Base-by-base conservation (phyloP, 768 basidiomycete genomes). In the Leccinum truebloodii region DNA sequence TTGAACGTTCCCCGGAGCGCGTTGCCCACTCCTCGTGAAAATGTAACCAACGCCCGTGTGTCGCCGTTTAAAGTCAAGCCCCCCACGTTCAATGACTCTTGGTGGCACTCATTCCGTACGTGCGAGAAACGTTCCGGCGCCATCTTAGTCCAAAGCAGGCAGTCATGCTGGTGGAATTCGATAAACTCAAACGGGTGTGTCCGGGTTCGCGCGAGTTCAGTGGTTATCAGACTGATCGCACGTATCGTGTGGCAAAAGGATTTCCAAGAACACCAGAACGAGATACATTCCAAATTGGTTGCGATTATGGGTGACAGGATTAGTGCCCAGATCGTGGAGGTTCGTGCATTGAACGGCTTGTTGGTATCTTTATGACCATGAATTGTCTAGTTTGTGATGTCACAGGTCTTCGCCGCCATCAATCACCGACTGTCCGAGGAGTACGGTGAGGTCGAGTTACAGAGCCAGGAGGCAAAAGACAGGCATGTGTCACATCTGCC, bases 241-340 rank as follows among this genome's bases (percentile, higher is more conserved):
- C 9, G 48, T 37, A 67, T 37, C 22, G 44, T 22, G 22, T 12
- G 48, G 35, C 16, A 50, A 59, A 69, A 95, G 89, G 97, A 98
- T 75, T 98, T 91, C 70, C 96, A 98, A 81, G 97, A 98, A 74
- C 97, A 99, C 75, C 97, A 99, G 75, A 92, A 96, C 70, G 97
- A 98, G 79, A 98, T 99, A 57, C 95, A 98, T 74, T 85, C 93
- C 55, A 99, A 99, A 78, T 81, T 99, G 58, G 89, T 99, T 61
- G 92, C 94, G 48, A 99, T 98, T 76, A 99, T 99, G 97, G 90
- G 94, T 41, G 96, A 98, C 76, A 84, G 96, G 59, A 78, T 98
- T 50, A 85, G 80, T 66, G 87, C 89, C 2, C 96, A 98, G 34
- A 83, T 93, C 28, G 92, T 97, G 49, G 93, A 95, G 85, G 94